Percentiles rank a stretch among this genome's conserved stretches.
Evolutionary conservation across 495 filamentous ascomycete genomes (phyloP).

Genomic region (Penicillium longicatenatum): DNA sequence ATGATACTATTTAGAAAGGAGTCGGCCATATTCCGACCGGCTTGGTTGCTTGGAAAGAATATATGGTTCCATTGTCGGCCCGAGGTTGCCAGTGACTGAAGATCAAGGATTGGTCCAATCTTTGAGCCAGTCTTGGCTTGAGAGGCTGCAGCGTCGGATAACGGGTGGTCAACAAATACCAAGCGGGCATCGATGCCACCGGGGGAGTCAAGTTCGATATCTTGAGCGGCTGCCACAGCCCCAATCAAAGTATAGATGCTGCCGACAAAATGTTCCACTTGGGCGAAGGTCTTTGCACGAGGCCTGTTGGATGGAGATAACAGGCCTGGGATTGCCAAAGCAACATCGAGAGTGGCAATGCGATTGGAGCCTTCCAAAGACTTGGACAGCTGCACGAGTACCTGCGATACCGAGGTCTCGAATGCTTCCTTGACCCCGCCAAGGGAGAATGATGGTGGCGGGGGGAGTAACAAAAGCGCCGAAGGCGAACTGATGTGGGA

Average conservation of each 20-base stretch:
- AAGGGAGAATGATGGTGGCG: conserved; percentile 44
- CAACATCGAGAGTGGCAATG: conserved; percentile 47
- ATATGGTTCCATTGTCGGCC: conserved; percentile 69
- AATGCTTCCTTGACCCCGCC: conserved; percentile 43
- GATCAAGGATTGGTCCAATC: conserved; percentile 61
- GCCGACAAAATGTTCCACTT: conserved; percentile 70
- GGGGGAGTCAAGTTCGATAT: conserved; percentile 63
- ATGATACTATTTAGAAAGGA: conserved; percentile 31
- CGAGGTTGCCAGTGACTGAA: conserved; percentile 65
- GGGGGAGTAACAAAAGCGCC: conserved; percentile 50
- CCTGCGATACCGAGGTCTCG: conserved; percentile 38
- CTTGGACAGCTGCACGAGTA: conserved; percentile 31
- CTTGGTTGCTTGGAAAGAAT: conserved; percentile 63
- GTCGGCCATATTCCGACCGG: conserved; percentile 48
- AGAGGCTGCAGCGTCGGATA: neutral
- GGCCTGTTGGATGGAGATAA: conserved; percentile 42
- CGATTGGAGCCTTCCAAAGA: conserved; percentile 29
- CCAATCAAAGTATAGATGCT: conserved; percentile 77
- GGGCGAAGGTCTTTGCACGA: conserved; percentile 58
- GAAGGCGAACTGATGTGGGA: conserved; percentile 27
- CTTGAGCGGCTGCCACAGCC: conserved; percentile 61
- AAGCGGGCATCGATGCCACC: conserved; percentile 78
- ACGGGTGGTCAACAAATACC: conserved; percentile 58
- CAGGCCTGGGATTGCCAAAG: conserved; percentile 42
- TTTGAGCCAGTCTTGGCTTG: conserved; percentile 25